These are phyloP conservation scores for Parietichytrium sp. DNA, from an alignment of 108 stramenopile species.

Conservation along the genomic window DNA sequence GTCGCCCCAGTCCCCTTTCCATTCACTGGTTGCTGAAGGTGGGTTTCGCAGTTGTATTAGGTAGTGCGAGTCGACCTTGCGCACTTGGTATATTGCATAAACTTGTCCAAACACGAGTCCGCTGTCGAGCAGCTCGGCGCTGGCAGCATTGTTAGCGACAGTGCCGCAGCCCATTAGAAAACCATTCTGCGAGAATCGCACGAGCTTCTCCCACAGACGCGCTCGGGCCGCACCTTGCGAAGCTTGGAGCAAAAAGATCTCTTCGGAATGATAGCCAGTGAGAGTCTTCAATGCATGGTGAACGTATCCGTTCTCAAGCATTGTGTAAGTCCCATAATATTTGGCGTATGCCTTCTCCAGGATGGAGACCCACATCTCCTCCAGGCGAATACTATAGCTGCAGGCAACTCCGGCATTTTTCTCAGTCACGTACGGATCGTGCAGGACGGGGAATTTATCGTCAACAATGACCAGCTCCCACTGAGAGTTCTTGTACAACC, in stretches of 20 bases:
- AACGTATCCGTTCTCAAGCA: slow-evolving; percentile 47
- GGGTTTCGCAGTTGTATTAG: slow-evolving; percentile 54
- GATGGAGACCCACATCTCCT: slow-evolving; percentile 55
- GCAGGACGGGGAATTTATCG: slow-evolving; percentile 46
- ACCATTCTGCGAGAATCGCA: neutral
- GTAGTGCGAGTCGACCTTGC: neutral
- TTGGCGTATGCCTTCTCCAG: slow-evolving; percentile 58
- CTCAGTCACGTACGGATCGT: neutral
- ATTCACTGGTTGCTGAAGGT: slow-evolving; percentile 43
- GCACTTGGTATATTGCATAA: slow-evolving; percentile 45
- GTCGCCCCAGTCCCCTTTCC: slow-evolving; percentile 57
- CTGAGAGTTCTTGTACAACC: slow-evolving; percentile 52
- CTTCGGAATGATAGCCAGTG: slow-evolving; percentile 36
- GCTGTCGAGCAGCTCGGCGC: neutral
- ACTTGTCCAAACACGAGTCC: slow-evolving; percentile 46
- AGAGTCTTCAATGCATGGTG: slow-evolving; percentile 51
- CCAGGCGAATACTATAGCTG: neutral
- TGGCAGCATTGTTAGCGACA: neutral
- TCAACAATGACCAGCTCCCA: slow-evolving; percentile 50
- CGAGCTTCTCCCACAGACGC: slow-evolving; percentile 11
- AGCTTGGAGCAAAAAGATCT: neutral
- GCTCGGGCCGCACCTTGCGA: neutral
- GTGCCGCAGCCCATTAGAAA: slow-evolving; percentile 34
- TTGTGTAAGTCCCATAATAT: slow-evolving; percentile 41
- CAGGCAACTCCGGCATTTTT: neutral